Base-by-base conservation (phyloP, 139 green algal species). In the Chlorella sp. region DNA sequence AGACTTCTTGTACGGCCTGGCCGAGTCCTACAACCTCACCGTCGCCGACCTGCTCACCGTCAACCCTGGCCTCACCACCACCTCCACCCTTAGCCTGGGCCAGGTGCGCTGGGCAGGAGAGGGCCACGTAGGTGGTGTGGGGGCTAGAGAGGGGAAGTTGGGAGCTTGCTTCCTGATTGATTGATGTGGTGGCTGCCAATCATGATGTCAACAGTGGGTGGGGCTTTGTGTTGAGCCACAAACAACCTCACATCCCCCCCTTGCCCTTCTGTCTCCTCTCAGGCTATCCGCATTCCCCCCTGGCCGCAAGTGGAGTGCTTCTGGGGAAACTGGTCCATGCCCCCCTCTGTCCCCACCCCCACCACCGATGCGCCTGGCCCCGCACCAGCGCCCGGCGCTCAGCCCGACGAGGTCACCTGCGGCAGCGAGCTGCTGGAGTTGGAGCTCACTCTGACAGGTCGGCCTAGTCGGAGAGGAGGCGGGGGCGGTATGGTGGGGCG, bases 21-120 rank as follows among this genome's bases (percentile, higher is more conserved):
- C 89, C 36, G 12, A 24, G 14, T 34, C 11, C 32, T 91, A 68
- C 73, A 69, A 57, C 21, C 42, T 91, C 3, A 85, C 88, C 0
- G 34, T 61, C 19, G 42, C 86, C 26, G 89, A 91, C 53, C 22
- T 91, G 5, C 36, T 91, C 4, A 36, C 88, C 15, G 88, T 91
- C 60, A 91, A 91, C 73, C 28, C 83, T 73, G 40, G 40, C 26
- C 69, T 90, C 9, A 66, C 73, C 53, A 64, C 83, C 9, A 48
- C 71, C 75, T 39, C 68, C 30, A 57, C 80, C 9, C 71, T 91
- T 24, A 64, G 40, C 40, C 48, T 83, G 5, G 78, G 78, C 40
- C 78, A 83, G 78, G 78, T 37, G 4, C 4, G 75, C 15, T 26
- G 75, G n/a, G n/a, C n/a, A n/a, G n/a, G n/a, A n/a, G n/a, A n/a